Percentiles rank a stretch among this genome's conserved stretches.
phyloP scores from a whole-genome alignment of 768 basidiomycete species.

The Podaxis sp. region DNA sequence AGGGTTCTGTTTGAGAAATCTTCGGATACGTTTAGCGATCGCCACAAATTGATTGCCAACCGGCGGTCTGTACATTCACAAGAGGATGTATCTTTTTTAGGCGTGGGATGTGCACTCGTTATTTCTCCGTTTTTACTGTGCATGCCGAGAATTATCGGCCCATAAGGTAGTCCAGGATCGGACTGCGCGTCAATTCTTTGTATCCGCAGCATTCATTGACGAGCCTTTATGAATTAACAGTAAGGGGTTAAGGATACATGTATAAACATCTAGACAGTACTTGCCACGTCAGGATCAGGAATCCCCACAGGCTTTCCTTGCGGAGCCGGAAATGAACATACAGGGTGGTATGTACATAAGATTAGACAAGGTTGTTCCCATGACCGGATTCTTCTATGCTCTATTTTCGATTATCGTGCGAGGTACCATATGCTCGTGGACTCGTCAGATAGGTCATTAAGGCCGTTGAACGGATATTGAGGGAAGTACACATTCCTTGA shows the following conservation, averaged over 20 bases:
- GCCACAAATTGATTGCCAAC: neutral
- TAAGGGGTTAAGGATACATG: too few relatives aligned
- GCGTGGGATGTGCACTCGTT: neutral
- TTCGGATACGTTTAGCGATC: neutral
- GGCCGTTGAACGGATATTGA: slow-evolving; percentile 10
- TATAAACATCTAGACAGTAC: neutral
- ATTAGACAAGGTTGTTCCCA: neutral
- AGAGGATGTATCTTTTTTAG: neutral
- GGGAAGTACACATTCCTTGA: slow-evolving; percentile 66
- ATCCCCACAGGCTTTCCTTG: neutral
- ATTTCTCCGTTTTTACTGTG: neutral
- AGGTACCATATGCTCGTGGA: neutral
- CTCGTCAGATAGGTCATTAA: neutral
- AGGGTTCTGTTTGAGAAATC: neutral
- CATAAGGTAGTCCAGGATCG: too few relatives aligned
- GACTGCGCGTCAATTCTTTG: too few relatives aligned
- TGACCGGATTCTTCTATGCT: slow-evolving; percentile 5
- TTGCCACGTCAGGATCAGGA: neutral
- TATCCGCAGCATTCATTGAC: too few relatives aligned
- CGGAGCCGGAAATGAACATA: neutral
- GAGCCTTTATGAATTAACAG: too few relatives aligned
- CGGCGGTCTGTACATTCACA: neutral
- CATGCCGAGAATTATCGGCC: neutral
- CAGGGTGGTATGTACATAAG: neutral
- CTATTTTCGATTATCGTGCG: slow-evolving; percentile 6